These are phyloP conservation scores for Syzygium grande DNA, from an alignment of 345 rosid species.

Conservation along the genomic window DNA sequence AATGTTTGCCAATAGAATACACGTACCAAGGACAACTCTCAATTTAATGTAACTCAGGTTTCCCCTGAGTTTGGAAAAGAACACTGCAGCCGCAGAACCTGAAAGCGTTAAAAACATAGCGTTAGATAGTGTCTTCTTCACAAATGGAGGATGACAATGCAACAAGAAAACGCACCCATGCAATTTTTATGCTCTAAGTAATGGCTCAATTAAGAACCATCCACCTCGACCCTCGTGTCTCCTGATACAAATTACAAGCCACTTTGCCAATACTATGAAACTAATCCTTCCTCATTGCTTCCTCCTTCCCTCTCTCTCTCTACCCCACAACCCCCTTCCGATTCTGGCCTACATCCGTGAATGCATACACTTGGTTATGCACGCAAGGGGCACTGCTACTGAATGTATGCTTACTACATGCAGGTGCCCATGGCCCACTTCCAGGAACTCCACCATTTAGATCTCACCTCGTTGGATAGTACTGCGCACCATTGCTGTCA, in stretches of 20 bases:
- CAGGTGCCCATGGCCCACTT: not conserved
- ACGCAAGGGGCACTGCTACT: not conserved
- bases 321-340: not conserved
- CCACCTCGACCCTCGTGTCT: not conserved
- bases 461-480: not conserved
- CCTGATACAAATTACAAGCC: not conserved
- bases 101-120: not conserved
- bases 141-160: not conserved
- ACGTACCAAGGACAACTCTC: slow-evolving; percentile 50
- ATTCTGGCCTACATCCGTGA: not conserved
- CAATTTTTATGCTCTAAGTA: not conserved
- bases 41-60: slow-evolving; percentile 33
- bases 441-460: not conserved
- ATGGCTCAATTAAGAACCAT: not conserved
- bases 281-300: not conserved
- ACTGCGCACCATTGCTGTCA: not conserved
- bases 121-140: not conserved
- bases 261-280: not conserved
- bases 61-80: slow-evolving; percentile 25
- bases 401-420: not conserved
- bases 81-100: slow-evolving; percentile 26
- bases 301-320: not conserved
- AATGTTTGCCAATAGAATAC: not conserved
- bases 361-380: not conserved
- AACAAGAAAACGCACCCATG: not conserved